A percentile compares a stretch with the other conserved stretches of the same genome.
These are phyloP conservation scores for Priceomyces melissophilus DNA, from an alignment of 805 yeast species.

Conservation along the genomic window DNA sequence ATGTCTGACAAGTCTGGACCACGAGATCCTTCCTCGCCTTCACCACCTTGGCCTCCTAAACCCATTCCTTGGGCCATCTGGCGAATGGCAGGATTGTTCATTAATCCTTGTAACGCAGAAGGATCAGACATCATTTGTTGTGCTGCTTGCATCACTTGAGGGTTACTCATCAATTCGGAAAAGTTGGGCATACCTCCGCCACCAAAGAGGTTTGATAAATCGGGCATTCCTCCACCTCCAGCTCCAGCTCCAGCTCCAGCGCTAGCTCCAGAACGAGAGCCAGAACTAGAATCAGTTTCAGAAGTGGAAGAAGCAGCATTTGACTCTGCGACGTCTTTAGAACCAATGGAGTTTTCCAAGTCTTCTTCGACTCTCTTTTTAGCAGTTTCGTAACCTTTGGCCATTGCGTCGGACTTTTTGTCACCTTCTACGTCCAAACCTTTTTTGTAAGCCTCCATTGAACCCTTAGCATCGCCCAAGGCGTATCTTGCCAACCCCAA, in stretches of 20 bases:
- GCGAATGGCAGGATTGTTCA: slow-evolving; percentile 77
- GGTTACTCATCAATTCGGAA: slow-evolving; percentile 75
- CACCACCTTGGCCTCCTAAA: slow-evolving; percentile 45
- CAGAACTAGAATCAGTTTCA: no score
- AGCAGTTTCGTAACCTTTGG: slow-evolving; percentile 90
- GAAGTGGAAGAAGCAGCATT: slow-evolving; percentile 23
- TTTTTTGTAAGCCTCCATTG: slow-evolving; percentile 84
- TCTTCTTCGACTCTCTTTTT: slow-evolving; percentile 82
- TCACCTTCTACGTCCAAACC: slow-evolving; percentile 89
- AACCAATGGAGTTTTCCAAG: slow-evolving; percentile 37
- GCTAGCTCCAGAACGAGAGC: neutral
- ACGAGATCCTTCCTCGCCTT: slow-evolving; percentile 30
- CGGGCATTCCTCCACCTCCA: slow-evolving; percentile 65
- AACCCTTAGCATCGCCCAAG: slow-evolving; percentile 85
- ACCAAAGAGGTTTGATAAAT: slow-evolving; percentile 67
- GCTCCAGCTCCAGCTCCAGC: slow-evolving; percentile 12
- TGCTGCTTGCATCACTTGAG: slow-evolving; percentile 89
- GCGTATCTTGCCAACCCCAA: slow-evolving; percentile 93
- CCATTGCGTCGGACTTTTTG: slow-evolving; percentile 82
- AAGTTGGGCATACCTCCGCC: slow-evolving; percentile 73
- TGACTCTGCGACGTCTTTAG: neutral
- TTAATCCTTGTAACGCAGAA: slow-evolving; percentile 62
- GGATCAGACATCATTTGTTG: slow-evolving; percentile 87
- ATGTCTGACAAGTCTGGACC: slow-evolving; percentile 62
- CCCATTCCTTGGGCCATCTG: slow-evolving; percentile 81